These are phyloP conservation scores for Diaporthe australafricana DNA, from an alignment of 2,329 filamentous ascomycete species.

Conservation along the genomic window DNA sequence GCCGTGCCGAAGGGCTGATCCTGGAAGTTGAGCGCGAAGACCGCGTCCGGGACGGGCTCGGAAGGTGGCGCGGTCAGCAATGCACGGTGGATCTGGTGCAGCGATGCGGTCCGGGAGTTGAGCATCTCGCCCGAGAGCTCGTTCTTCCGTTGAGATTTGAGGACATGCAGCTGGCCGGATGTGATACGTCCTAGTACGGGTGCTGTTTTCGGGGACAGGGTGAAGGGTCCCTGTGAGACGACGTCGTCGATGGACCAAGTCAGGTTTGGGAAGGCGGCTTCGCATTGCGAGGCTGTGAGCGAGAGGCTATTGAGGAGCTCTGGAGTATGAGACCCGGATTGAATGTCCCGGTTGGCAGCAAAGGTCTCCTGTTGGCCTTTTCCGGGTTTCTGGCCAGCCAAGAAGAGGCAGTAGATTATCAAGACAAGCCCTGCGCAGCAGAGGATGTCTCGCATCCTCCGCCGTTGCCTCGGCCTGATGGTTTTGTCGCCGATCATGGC, in stretches of 20 bases:
- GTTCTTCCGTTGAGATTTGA: slow-evolving; percentile 52
- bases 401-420: slow-evolving; percentile 43
- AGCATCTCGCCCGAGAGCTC: slow-evolving; percentile 59
- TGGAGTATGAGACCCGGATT: slow-evolving; percentile 25
- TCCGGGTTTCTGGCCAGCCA: slow-evolving; percentile 33
- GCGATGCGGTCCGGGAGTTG: slow-evolving; percentile 60
- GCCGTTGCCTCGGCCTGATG: slow-evolving; percentile 39
- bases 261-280: slow-evolving; percentile 57
- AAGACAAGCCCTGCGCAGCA: slow-evolving; percentile 39
- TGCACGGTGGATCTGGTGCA: slow-evolving; percentile 65
- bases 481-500: slow-evolving; percentile 39
- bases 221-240: slow-evolving; percentile 57
- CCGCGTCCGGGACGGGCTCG: slow-evolving; percentile 59
- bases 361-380: not conserved
- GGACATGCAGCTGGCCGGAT: slow-evolving; percentile 57
- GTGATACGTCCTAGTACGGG: slow-evolving; percentile 56
- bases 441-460: slow-evolving; percentile 41
- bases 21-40: slow-evolving; percentile 64
- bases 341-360: not conserved
- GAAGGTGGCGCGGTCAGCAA: slow-evolving; percentile 58
- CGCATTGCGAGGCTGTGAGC: slow-evolving; percentile 57
- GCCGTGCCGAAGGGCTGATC: slow-evolving; percentile 58
- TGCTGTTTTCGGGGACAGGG: slow-evolving; percentile 50
- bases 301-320: slow-evolving; percentile 49
- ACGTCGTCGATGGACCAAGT: slow-evolving; percentile 58